Base-by-base conservation (phyloP, 306 rosid species). In the Corylus americana region DNA sequence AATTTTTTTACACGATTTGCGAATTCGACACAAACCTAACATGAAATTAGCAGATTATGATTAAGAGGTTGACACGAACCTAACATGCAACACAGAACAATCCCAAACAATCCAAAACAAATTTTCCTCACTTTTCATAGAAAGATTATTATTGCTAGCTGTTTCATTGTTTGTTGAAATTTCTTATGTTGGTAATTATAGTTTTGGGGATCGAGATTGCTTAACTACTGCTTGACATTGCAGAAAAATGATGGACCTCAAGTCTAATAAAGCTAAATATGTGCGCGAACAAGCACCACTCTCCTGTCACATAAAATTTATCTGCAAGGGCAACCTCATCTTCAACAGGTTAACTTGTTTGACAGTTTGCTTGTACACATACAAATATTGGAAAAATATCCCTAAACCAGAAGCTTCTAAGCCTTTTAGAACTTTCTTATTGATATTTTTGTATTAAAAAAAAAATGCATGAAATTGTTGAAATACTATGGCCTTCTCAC, bases 291-390 rank as follows among this genome's bases (percentile, higher is more conserved):
- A 81, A 10, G 91, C 91, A 64, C 86, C 88, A 27, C 55, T 44
- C 78, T 81, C 54, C 22, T 85, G 91, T 81, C 88, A 64, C 70
- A 86, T 88, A 45, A 83, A 86, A 51, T 88, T 88, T 79, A 77
- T 82, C 82, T 88, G 91, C 86, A 88, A 85, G 83, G 89, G 86
- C 50, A 49, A 78, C 76, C 91, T 79, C 51, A 83, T 88, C 57
- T 39, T 11, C 77, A 79, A 80, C 81, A 86, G 91, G 91, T 86
- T 31, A 31, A 31, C 2, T 70, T 58, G 61, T 58, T 70, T n/a
- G 50, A 73, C 20, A 37, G 39, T 59, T 17, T 3, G 20, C 35
- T 50, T 66, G 49, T 20, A 18, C 4, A 5, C 54, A 4, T 10
- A 57, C 48, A 14, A 13, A 16, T 3, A 79, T 29, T 14, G 20